Evolutionary conservation across 2,329 filamentous ascomycete genomes (phyloP).

Genomic region (Oidium heveae): DNA sequence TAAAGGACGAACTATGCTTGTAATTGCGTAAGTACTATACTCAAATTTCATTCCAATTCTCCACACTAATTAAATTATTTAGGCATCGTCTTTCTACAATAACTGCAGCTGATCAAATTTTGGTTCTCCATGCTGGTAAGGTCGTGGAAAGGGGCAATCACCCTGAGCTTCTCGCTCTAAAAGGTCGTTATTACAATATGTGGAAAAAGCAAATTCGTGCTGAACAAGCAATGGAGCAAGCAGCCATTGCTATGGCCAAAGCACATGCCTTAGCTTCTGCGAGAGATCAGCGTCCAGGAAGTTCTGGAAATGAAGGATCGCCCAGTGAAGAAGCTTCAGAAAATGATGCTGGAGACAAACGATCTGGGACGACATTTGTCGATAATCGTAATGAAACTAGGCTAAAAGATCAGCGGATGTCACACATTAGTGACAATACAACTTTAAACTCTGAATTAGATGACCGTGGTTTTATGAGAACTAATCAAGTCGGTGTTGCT

Average conservation of each 20-base stretch:
- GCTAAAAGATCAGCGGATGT: background rate
- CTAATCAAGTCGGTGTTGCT: constrained; percentile 2
- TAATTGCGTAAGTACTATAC: constrained; percentile 55
- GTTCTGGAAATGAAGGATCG: constrained; percentile 9
- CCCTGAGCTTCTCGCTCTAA: constrained; percentile 41
- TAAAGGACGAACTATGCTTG: constrained; percentile 69
- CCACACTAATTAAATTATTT: constrained; percentile 27
- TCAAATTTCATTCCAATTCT: background rate
- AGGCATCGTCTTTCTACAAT: constrained; percentile 57
- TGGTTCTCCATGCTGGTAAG: constrained; percentile 55
- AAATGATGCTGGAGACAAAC: constrained; percentile 6
- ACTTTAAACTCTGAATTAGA: background rate
- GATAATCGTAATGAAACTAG: background rate
- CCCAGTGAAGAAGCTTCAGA: constrained; percentile 11
- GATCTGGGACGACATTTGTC: background rate
- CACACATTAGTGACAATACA: background rate
- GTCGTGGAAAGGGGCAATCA: constrained; percentile 62
- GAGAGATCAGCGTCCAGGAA: constrained; percentile 9
- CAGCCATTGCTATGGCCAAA: constrained; percentile 13
- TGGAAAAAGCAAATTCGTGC: constrained; percentile 75
- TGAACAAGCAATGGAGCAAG: constrained; percentile 40
- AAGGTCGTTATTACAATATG: constrained; percentile 55
- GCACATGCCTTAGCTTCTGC: constrained; percentile 12
- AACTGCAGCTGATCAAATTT: constrained; percentile 71
- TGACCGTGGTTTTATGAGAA: background rate